Evolutionary conservation across 148 eudicot species (phyloP), one percentile per base, ranked within the genome.

Genomic region (Gaultheria prostrata): DNA sequence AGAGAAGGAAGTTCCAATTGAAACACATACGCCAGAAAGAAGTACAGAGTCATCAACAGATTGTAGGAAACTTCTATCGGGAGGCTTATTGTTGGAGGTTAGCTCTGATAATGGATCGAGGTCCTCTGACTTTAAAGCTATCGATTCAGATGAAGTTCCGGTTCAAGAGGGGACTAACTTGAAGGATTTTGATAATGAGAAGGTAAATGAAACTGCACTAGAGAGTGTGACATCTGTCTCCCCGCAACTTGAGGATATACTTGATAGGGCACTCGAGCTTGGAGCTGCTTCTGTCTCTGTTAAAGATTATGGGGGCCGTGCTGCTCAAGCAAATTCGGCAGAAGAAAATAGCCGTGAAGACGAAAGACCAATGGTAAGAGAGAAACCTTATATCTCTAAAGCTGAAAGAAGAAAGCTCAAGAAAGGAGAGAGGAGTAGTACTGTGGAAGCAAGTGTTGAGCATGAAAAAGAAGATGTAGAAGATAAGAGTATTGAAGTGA

Each of bases 231-330:
- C 86, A 79, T 83, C 90, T 76, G 89, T 80, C 63, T 84, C 91
- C 53, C 85, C 89, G 28, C 88, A 92, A 80, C 92, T 97, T 80
- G 98, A 97, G 88, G 94, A 94, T 90, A 91, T 97, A 79, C 85
- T 97, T 83, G 99, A 97, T 87, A 94, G 88, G 88, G 99, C 99
- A 82, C 98, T 97, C 69, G 98, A 93, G 91, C 94, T 97, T 91
- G 98, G 99, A 75, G 87, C 93, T 88, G 84, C 95, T 77, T 82
- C 91, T 86, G 86, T 85, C 50, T 83, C 93, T 78, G 79, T 87
- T 83, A 91, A 88, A 86, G 87, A 79, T 32, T 91, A 90, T 90
- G 92, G 89, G 75, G 75, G 75, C 72, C 90, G 85, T 85, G 80
- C 84, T 83, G 88, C 89, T 81, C 91, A 87, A 86, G 82, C 67